A percentile compares a stretch with the other conserved stretches of the same genome.
Evolutionary conservation across 805 yeast species (phyloP).

Genomic region (Nakazawaea siamensis): DNA sequence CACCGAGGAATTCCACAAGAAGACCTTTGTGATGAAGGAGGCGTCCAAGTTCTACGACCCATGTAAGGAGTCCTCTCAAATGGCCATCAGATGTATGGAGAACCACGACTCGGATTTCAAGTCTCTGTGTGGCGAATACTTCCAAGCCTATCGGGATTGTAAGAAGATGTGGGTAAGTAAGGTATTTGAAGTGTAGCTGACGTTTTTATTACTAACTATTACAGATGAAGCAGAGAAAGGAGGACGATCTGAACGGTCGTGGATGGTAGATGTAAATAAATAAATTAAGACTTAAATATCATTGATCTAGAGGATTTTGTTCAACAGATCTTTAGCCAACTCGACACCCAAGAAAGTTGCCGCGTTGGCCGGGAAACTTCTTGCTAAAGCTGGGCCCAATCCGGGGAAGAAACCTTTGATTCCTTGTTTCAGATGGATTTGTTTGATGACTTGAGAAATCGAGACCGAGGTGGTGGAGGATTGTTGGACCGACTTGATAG

Average conservation of each 20-base stretch:
- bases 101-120: conserved; percentile 63
- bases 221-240: conserved; percentile 7
- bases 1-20: conserved; percentile 57
- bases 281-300: background rate
- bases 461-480: conserved; percentile 45
- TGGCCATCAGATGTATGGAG: conserved; percentile 81
- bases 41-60: conserved; percentile 89
- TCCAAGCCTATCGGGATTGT: conserved; percentile 91
- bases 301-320: background rate
- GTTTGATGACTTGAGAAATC: conserved; percentile 55
- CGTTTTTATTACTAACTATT: background rate
- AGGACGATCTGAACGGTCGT: conserved; percentile 8
- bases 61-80: conserved; percentile 80
- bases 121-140: conserved; percentile 67
- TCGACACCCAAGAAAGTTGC: conserved; percentile 97
- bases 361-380: conserved; percentile 99
- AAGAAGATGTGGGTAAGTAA: conserved; percentile 58
- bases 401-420: conserved; percentile 95
- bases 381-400: conserved; percentile 85
- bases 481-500: conserved; percentile 81
- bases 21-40: conserved; percentile 52
- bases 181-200: conserved; percentile 20
- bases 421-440: conserved; percentile 72
- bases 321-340: conserved; percentile 37
- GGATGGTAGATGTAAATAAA: conserved; percentile 7